Evolutionary conservation across 2,329 filamentous ascomycete species (phyloP).

Genomic region (Monilinia fructigena): DNA sequence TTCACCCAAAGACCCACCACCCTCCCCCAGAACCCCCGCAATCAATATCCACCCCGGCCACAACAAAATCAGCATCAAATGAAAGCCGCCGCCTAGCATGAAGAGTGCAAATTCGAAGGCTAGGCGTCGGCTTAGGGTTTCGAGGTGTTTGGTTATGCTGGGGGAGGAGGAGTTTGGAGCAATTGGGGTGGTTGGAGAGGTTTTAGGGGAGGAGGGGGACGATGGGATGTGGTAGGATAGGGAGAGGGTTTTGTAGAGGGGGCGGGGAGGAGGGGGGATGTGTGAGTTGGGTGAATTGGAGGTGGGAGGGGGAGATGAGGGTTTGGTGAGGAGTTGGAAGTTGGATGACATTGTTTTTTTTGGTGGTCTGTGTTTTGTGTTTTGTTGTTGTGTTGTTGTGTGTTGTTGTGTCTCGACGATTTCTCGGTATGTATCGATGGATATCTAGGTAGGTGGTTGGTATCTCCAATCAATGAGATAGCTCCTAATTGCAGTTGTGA

Average conservation of each 20-base stretch:
- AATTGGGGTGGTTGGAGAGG: conserved; percentile 26
- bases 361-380: not conserved
- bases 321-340: conserved; percentile 24
- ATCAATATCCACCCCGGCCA: conserved; percentile 40
- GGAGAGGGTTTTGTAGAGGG: conserved; percentile 29
- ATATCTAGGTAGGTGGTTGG: too few relatives aligned
- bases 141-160: conserved; percentile 20
- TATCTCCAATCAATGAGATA: too few relatives aligned
- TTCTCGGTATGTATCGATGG: too few relatives aligned
- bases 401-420: not conserved
- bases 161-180: conserved; percentile 28
- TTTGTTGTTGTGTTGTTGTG: not conserved
- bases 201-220: conserved; percentile 20
- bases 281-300: not conserved
- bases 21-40: conserved; percentile 12
- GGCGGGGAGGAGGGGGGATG: conserved; percentile 22
- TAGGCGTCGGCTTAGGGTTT: conserved; percentile 25
- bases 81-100: conserved; percentile 36
- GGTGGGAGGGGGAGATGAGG: not conserved
- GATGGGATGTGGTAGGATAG: conserved; percentile 23
- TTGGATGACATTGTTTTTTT: not conserved
- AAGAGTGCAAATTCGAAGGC: conserved; percentile 37
- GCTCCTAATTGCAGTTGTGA: too few relatives aligned
- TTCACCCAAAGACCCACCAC: not conserved
- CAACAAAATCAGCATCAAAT: conserved; percentile 35